These are phyloP conservation scores for Elongisporangium senticosum DNA, from an alignment of 352 stramenopile species.

Conservation along the genomic window DNA sequence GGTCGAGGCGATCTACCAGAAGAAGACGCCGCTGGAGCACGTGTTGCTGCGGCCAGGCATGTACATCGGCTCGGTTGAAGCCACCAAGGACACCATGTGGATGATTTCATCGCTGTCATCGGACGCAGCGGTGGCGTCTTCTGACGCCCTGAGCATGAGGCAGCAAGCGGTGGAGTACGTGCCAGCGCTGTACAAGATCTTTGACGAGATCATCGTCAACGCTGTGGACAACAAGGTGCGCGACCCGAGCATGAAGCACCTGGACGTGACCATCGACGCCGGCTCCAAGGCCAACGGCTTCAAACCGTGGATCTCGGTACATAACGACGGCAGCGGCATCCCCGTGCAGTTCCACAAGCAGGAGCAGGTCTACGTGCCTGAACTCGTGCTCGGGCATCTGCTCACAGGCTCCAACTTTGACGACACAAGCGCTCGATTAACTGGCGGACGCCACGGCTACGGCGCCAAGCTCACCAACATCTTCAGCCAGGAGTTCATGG, in stretches of 20 bases:
- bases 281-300: slow-evolving; percentile 51
- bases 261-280: slow-evolving; percentile 71
- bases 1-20: slow-evolving; percentile 84
- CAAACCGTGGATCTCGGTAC: slow-evolving; percentile 91
- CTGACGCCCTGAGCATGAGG: slow-evolving; percentile 40
- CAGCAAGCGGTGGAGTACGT: slow-evolving; percentile 77
- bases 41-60: slow-evolving; percentile 88
- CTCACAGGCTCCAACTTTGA: slow-evolving; percentile 99
- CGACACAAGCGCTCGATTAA: slow-evolving; percentile 96
- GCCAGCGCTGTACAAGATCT: slow-evolving; percentile 97
- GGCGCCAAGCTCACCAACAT: slow-evolving; percentile 99
- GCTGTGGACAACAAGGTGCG: slow-evolving; percentile 94
- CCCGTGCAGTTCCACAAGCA: slow-evolving; percentile 96
- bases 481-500: slow-evolving; percentile 97
- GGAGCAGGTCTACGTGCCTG: slow-evolving; percentile 96
- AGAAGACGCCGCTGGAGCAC: slow-evolving; percentile 87
- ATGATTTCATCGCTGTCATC: slow-evolving; percentile 47
- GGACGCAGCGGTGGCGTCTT: slow-evolving; percentile 14
- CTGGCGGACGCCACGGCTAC: slow-evolving; percentile 93
- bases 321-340: slow-evolving; percentile 98
- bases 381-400: slow-evolving; percentile 98
- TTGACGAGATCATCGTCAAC: slow-evolving; percentile 99
- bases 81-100: slow-evolving; percentile 73
- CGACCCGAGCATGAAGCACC: slow-evolving; percentile 63
- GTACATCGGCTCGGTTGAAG: slow-evolving; percentile 89